These are phyloP conservation scores for Citrus mangshanensis DNA, from an alignment of 345 rosid genomes.

Conservation along the genomic window DNA sequence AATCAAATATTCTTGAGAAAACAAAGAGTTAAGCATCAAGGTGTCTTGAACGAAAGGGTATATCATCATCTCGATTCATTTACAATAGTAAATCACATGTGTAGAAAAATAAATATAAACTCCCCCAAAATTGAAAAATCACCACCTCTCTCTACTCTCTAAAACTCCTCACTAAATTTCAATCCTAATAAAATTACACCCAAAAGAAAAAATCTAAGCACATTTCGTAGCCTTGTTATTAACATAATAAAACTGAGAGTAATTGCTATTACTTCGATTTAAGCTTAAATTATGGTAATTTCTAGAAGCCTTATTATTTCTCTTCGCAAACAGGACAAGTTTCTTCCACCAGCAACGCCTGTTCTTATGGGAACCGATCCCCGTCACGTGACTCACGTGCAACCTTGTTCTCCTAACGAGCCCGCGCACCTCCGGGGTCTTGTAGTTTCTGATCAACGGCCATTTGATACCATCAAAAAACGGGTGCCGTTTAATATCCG, in stretches of 20 bases:
- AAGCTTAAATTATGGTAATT: constrained; percentile 16
- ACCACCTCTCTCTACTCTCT: background rate
- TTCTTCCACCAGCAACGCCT: constrained; percentile 50
- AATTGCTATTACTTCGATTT: constrained; percentile 35
- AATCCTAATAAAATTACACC: background rate
- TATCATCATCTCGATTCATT: constrained; percentile 2
- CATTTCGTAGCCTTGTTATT: constrained; percentile 10
- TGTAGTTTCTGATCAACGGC: constrained; percentile 74
- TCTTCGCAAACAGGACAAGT: constrained; percentile 27
- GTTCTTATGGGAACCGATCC: constrained; percentile 25
- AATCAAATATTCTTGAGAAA: too few relatives aligned
- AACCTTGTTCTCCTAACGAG: constrained; percentile 39
- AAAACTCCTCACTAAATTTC: background rate
- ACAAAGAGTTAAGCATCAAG: too few relatives aligned
- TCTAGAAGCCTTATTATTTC: constrained; percentile 21
- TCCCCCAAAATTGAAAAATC: background rate
- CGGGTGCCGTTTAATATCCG: constrained; percentile 71
- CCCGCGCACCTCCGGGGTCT: constrained; percentile 70
- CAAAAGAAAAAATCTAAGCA: background rate
- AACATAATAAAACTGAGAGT: constrained; percentile 31
- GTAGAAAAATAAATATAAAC: background rate
- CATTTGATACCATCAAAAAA: constrained; percentile 75
- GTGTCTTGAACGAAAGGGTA: background rate
- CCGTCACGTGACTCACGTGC: constrained; percentile 32
- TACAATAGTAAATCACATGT: constrained; percentile 1